A percentile compares a stretch with the other conserved stretches of the same genome.
Evolutionary conservation across 2,329 filamentous ascomycete species (phyloP).

Genomic region (Neofusicoccum ribis): DNA sequence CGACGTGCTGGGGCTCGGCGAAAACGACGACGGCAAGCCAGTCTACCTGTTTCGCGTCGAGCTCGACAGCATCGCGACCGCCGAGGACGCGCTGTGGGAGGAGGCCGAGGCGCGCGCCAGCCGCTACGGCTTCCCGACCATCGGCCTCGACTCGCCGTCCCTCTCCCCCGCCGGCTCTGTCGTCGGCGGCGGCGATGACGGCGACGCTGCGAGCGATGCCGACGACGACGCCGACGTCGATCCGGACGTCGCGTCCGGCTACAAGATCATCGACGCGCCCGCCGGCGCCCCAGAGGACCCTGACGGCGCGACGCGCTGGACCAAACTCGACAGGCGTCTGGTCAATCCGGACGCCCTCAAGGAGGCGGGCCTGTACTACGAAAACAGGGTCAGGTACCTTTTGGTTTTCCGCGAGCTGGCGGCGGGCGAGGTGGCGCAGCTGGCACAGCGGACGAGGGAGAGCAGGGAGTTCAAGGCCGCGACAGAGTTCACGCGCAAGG

Average conservation of each 20-base stretch:
- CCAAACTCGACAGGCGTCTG: constrained; percentile 25
- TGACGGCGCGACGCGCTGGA: constrained; percentile 21
- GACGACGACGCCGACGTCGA: constrained; percentile 1
- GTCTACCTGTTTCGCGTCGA: background rate
- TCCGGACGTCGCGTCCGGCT: constrained; percentile 21
- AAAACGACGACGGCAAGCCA: background rate
- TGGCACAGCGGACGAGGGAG: constrained; percentile 27
- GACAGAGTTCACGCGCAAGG: background rate
- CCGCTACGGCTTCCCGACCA: constrained; percentile 20
- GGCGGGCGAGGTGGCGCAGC: constrained; percentile 23
- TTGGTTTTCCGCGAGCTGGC: constrained; percentile 25
- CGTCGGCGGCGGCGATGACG: background rate
- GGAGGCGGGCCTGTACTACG: constrained; percentile 24
- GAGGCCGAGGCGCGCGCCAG: constrained; percentile 20
- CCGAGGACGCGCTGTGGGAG: constrained; percentile 2
- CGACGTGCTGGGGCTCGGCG: constrained; percentile 12
- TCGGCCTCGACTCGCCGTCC: background rate
- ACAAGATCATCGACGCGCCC: background rate
- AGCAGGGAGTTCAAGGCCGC: constrained; percentile 19
- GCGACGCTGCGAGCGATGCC: background rate
- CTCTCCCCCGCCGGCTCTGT: too few relatives aligned
- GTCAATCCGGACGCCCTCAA: constrained; percentile 25
- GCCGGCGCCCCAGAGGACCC: background rate
- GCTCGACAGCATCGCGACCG: background rate
- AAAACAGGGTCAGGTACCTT: constrained; percentile 23